A percentile compares a stretch with the other conserved stretches of the same genome.
Conservation (phyloP, 2,329 filamentous ascomycete species). For the Calycina marina region DNA sequence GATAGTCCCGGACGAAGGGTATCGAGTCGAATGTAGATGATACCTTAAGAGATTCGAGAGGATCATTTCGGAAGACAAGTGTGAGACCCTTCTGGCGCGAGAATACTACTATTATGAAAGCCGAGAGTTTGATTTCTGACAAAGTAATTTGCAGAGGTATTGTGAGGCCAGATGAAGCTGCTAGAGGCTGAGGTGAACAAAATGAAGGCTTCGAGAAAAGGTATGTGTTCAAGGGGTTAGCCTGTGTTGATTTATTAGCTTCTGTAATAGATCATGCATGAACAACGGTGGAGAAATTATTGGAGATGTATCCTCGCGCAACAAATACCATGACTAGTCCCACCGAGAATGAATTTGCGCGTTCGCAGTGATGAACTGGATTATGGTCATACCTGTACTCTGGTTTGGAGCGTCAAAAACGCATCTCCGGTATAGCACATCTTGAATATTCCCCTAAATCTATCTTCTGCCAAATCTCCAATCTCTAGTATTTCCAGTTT, state of each 20-base stretch:
- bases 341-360: no score
- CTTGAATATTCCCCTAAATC: slow-evolving; percentile 97
- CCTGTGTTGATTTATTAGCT: slow-evolving; percentile 45
- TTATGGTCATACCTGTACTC: slow-evolving; percentile 75
- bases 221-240: slow-evolving; percentile 93
- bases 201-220: slow-evolving; percentile 82
- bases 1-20: slow-evolving; percentile 91
- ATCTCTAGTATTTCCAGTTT: slow-evolving; percentile 96
- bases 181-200: slow-evolving; percentile 82
- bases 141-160: slow-evolving; percentile 96
- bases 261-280: slow-evolving; percentile 20
- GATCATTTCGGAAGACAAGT: slow-evolving; percentile 94
- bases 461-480: slow-evolving; percentile 89
- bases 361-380: no score
- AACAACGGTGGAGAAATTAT: slow-evolving; percentile 6
- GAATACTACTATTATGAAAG: slow-evolving; percentile 95
- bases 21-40: slow-evolving; percentile 99
- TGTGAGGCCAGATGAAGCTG: slow-evolving; percentile 80
- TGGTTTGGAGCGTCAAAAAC: slow-evolving; percentile 85
- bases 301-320: no score
- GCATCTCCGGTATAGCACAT: slow-evolving; percentile 97
- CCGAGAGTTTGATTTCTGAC: slow-evolving; percentile 88
- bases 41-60: slow-evolving; percentile 92
- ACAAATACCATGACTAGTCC: no score
- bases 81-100: slow-evolving; percentile 95